Conservation (phyloP, 495 filamentous ascomycete genomes). For the Xylaria castorea region DNA sequence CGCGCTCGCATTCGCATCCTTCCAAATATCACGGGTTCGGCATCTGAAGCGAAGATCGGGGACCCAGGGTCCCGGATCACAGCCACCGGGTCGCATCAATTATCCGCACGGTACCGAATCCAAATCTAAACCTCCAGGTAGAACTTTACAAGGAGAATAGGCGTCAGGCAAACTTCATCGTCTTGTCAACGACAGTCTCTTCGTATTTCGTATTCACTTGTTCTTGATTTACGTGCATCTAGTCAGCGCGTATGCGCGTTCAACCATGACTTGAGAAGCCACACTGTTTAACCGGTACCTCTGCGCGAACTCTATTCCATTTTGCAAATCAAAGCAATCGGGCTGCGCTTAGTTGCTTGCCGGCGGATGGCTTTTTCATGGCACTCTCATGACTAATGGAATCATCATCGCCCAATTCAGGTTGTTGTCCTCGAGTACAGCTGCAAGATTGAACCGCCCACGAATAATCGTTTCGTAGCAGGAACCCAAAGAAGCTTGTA, state of each 20-base stretch:
- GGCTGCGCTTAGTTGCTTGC: not conserved
- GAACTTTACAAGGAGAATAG: not conserved
- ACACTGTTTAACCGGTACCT: not conserved
- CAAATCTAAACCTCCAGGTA: not conserved
- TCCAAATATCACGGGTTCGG: not conserved
- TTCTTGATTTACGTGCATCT: not conserved
- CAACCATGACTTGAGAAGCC: not conserved
- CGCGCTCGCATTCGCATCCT: not conserved
- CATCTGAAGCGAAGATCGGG: not conserved
- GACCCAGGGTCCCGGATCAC: slow-evolving; percentile 1
- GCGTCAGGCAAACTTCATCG: not conserved
- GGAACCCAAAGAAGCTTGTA: not conserved
- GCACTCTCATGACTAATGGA: not conserved
- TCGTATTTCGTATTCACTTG: not conserved
- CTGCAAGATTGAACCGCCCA: not conserved
- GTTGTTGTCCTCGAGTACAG: not conserved
- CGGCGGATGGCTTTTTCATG: not conserved
- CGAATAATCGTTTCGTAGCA: not conserved
- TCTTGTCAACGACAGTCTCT: not conserved
- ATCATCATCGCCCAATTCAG: not conserved
- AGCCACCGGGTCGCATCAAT: not conserved
- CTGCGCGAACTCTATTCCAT: not conserved
- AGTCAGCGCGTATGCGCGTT: not conserved
- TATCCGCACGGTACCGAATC: not conserved
- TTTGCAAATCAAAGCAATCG: not conserved